phyloP scores from a whole-genome alignment of 2,329 filamentous ascomycete genomes.

The Botryotinia calthae region DNA sequence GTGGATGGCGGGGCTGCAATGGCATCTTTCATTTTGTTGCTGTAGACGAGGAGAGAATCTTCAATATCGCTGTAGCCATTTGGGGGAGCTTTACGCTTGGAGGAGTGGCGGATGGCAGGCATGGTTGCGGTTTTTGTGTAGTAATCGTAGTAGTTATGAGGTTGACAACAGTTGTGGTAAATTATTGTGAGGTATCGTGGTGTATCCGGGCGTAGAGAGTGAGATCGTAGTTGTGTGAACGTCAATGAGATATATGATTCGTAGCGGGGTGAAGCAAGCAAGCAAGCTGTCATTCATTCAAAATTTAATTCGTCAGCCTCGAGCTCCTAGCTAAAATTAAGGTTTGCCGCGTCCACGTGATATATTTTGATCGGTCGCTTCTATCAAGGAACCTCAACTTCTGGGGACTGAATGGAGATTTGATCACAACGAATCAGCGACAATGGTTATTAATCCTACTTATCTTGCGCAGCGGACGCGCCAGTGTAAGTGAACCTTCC shows the following conservation, averaged over 20 bases:
- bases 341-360: slow-evolving; percentile 16
- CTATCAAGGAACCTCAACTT: slow-evolving; percentile 18
- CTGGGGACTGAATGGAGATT: background rate
- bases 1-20: slow-evolving; percentile 83
- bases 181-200: background rate
- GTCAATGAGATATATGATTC: background rate
- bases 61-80: slow-evolving; percentile 87
- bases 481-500: slow-evolving; percentile 59
- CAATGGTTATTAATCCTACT: slow-evolving; percentile 87
- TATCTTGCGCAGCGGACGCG: slow-evolving; percentile 81
- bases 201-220: background rate
- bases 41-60: slow-evolving; percentile 79
- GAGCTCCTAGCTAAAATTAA: slow-evolving; percentile 10
- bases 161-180: background rate
- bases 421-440: slow-evolving; percentile 35
- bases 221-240: background rate
- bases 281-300: background rate
- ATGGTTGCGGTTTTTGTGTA: slow-evolving; percentile 45
- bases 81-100: slow-evolving; percentile 77
- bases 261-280: slow-evolving; percentile 14
- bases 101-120: slow-evolving; percentile 73
- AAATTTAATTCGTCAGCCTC: slow-evolving; percentile 23
- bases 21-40: slow-evolving; percentile 92
- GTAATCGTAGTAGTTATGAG: background rate
- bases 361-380: slow-evolving; percentile 4